Conservation (phyloP, 768 basidiomycete genomes). For the Favolaschia claudopus region DNA sequence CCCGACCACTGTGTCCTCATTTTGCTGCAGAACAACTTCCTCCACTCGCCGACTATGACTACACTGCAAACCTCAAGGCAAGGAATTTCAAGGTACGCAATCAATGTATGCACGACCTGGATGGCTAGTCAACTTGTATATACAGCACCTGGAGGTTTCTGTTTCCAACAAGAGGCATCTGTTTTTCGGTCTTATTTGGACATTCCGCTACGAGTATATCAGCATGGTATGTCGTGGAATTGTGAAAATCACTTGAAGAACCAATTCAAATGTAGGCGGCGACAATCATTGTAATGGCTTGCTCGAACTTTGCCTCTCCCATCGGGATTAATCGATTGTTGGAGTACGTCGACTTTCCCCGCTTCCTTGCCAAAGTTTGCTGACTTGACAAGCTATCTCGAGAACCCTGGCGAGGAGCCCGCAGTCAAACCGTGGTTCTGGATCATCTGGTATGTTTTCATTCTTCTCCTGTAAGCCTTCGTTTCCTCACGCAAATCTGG, state of each 20-base stretch:
- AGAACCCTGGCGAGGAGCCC: constrained; percentile 57
- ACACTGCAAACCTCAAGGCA: constrained; percentile 32
- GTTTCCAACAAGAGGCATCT: constrained; percentile 22
- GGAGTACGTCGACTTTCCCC: constrained; percentile 35
- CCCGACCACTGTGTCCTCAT: neutral
- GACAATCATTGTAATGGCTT: constrained; percentile 37
- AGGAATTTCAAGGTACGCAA: constrained; percentile 41
- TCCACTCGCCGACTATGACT: constrained; percentile 69
- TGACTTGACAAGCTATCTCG: constrained; percentile 56
- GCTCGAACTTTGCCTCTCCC: constrained; percentile 45
- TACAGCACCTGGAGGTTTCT: constrained; percentile 20
- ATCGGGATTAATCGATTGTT: constrained; percentile 54
- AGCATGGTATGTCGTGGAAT: constrained; percentile 28
- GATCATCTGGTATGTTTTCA: too few relatives aligned
- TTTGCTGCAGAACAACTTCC: constrained; percentile 55
- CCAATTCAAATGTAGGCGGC: constrained; percentile 7
- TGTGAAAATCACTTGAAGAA: neutral
- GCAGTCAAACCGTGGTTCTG: constrained; percentile 74
- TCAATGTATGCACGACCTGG: constrained; percentile 30
- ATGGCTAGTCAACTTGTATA: neutral
- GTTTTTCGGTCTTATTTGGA: constrained; percentile 54
- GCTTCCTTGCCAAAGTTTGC: neutral
- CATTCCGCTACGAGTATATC: constrained; percentile 37
- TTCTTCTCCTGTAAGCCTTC: too few relatives aligned
- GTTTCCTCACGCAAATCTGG: too few relatives aligned